Conservation (phyloP, 2,329 filamentous ascomycete species). For the Diplocarpon rosae region DNA sequence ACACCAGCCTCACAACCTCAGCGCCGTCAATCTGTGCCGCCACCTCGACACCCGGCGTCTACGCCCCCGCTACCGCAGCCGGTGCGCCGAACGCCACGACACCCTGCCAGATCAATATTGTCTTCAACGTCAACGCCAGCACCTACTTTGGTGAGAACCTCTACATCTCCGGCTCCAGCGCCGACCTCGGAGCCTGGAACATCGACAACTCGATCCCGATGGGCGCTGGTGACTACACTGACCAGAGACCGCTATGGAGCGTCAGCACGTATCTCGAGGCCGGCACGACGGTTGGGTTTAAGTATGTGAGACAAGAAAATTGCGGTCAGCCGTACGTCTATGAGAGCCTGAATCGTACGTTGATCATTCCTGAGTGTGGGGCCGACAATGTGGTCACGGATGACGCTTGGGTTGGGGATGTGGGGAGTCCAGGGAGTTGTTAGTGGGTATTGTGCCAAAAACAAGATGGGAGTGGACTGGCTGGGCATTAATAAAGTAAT, state of each 20-base stretch:
- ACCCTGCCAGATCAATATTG: constrained; percentile 28
- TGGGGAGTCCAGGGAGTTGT: constrained; percentile 23
- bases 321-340: constrained; percentile 33
- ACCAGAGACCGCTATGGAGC: constrained; percentile 35
- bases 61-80: constrained; percentile 38
- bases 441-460: not conserved
- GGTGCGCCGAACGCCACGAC: constrained; percentile 24
- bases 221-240: constrained; percentile 33
- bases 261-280: constrained; percentile 31
- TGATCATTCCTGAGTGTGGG: constrained; percentile 31
- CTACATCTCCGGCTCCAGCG: constrained; percentile 33
- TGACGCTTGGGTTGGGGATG: constrained; percentile 31
- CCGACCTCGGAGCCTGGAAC: constrained; percentile 35
- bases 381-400: constrained; percentile 25
- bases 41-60: constrained; percentile 37
- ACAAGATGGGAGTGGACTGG: not conserved
- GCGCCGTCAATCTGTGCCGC: constrained; percentile 39
- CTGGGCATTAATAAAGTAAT: no score
- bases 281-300: constrained; percentile 34
- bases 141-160: constrained; percentile 39
- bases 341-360: constrained; percentile 34
- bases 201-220: constrained; percentile 26
- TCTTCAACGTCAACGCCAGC: constrained; percentile 35
- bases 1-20: constrained; percentile 32
- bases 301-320: constrained; percentile 35